These are phyloP conservation scores for Candida pseudofarinosa DNA, from an alignment of 805 yeast species.

Conservation along the genomic window DNA sequence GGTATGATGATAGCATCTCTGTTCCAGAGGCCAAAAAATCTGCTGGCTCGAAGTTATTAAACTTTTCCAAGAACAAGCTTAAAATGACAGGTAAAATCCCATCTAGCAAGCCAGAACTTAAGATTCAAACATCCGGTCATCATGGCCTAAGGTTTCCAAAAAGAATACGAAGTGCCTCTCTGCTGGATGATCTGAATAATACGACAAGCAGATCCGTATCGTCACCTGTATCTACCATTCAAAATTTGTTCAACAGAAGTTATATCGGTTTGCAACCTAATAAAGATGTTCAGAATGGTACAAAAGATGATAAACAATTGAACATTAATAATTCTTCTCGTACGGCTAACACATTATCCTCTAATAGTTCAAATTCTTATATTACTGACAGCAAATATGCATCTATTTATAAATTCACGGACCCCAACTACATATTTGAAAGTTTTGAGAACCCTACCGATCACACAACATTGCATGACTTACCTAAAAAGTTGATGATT, in stretches of 20 bases:
- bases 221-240: conserved; percentile 31
- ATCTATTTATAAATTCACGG: conserved; percentile 29
- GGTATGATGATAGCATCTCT: conserved; percentile 9
- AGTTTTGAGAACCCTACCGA: conserved; percentile 18
- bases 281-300: conserved; percentile 4
- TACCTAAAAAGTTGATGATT: conserved; percentile 26
- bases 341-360: conserved; percentile 25
- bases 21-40: conserved; percentile 6
- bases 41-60: conserved; percentile 7
- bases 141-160: conserved; percentile 21
- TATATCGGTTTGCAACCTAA: conserved; percentile 12
- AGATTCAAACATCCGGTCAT: conserved; percentile 27
- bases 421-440: conserved; percentile 25
- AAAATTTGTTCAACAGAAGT: conserved; percentile 29
- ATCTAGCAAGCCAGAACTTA: conserved; percentile 23
- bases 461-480: conserved; percentile 19
- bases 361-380: conserved; percentile 31
- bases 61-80: conserved; percentile 10
- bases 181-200: conserved; percentile 9
- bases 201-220: conserved; percentile 18
- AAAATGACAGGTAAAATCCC: conserved; percentile 9
- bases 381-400: conserved; percentile 29
- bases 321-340: conserved; percentile 11
- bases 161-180: conserved; percentile 18
- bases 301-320: conserved; percentile 14